phyloP scores from a whole-genome alignment of 2,329 filamentous ascomycete genomes.

The Penicillium sp. region DNA sequence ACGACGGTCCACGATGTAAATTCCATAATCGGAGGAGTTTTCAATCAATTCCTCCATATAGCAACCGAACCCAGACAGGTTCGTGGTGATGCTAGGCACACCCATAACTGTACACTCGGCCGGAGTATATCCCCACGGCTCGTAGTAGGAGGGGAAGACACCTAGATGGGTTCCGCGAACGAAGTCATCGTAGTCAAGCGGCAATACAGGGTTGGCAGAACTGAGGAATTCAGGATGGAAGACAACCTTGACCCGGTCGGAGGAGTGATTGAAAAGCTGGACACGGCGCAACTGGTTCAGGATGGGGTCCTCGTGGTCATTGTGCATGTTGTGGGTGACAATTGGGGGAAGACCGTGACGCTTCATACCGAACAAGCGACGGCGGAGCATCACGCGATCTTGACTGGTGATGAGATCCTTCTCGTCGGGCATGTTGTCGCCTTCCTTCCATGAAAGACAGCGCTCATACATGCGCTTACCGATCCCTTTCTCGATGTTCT shows the following conservation, averaged over 20 bases:
- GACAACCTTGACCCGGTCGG: slow-evolving; percentile 92
- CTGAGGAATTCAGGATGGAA: slow-evolving; percentile 99
- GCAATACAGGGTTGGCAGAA: slow-evolving; percentile 90
- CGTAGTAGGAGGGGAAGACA: slow-evolving; percentile 96
- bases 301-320: slow-evolving; percentile 89
- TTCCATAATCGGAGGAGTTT: slow-evolving; percentile 96
- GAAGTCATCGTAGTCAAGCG: slow-evolving; percentile 97
- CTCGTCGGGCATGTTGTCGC: slow-evolving; percentile 88
- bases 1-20: slow-evolving; percentile 96
- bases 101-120: slow-evolving; percentile 99
- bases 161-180: slow-evolving; percentile 95
- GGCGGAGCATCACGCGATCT: slow-evolving; percentile 87
- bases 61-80: slow-evolving; percentile 95
- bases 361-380: slow-evolving; percentile 96
- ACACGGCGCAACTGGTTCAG: slow-evolving; percentile 94
- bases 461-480: slow-evolving; percentile 93
- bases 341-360: slow-evolving; percentile 85
- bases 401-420: slow-evolving; percentile 91
- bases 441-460: slow-evolving; percentile 92
- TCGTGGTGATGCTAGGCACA: slow-evolving; percentile 96
- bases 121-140: slow-evolving; percentile 98
- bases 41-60: slow-evolving; percentile 99
- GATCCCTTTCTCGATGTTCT: slow-evolving; percentile 88
- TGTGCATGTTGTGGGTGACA: slow-evolving; percentile 98
- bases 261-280: slow-evolving; percentile 93